Evolutionary conservation across 129 eudicot species (phyloP), one percentile per base, ranked within the genome.

Genomic region (Erigeron canadensis): DNA sequence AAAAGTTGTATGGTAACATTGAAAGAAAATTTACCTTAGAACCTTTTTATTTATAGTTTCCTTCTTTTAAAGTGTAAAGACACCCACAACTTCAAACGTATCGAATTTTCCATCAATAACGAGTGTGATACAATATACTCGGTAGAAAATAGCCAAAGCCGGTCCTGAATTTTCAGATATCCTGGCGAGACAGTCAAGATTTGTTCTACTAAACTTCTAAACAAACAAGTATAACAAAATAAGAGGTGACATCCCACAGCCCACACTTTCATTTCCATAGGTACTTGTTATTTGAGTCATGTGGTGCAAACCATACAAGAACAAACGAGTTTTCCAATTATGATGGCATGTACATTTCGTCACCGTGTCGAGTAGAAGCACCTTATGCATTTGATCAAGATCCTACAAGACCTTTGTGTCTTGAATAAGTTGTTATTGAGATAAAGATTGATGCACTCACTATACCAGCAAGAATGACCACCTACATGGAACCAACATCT

Each of bases 371-470:
- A 61, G 66, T 63, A 77, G 77, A 77, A 63, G 21, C 60, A 63
- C 41, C 23, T 42, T 23, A 63, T 50, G 81, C 72, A 70, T 39
- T 51, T 43, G 48, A 9, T 86, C 79, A 93, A 76, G 88, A 82
- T 51, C 96, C 99, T 28, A 90, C 83, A 34, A 95, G 91, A 56
- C 99, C 96, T 83, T 88, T 95, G 80, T 79, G 88, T 61, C 91
- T 82, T 58, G 97, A 94, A 47, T 90, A 95, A 75, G 88, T 77
- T 65, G 87, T 84, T 84, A 95, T 95, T 41, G 86, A 80, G 59
- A 95, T 37, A 74, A 87, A 95, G 76, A 90, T 42, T 70, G 88
- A 79, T 65, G 84, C 91, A 77, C 86, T 78, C 69, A 76, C 65
- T 50, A 90, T 22, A 57, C 83, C 86, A 9, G 94, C 78, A 60